Evolutionary conservation across 2,329 filamentous ascomycete species (phyloP), one percentile per base, ranked within the genome.

Genomic region (Curvularia eragrostidis): DNA sequence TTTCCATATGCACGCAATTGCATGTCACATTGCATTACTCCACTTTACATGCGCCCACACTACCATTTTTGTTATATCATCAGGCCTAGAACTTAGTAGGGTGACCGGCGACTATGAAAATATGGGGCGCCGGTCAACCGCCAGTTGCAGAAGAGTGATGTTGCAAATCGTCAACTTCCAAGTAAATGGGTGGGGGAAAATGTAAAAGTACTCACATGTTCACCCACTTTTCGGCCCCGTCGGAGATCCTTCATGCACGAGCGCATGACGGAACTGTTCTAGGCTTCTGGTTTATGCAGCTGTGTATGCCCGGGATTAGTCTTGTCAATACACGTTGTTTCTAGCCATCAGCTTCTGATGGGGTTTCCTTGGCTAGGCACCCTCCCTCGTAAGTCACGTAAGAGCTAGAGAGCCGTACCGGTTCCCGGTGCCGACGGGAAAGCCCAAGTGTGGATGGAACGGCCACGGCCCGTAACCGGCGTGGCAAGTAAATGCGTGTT

Each of bases 381-480:
- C 47, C n/a, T 36, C n/a, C 15, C 24, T 49, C n/a, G 13, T 7
- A 26, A 36, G 19, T 24, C 46, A 48, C 19, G 43, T 48, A 54
- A 48, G 54, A 52, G 34, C 49, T 52, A 52, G 49, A 52, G 52
- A 52, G 49, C 43, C 46, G 52, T 61, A 53, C 41, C 58, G 54
- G 47, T 34, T 23, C 18, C 56, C 59, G 62, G 51, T 48, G 51
- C 56, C 50, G 58, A 54, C 63, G 61, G 58, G 55, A 57, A 7
- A 39, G 49, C 54, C 52, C 51, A 59, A 54, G 57, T 52, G 59
- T 56, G 39, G 46, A 19, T 56, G n/a, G 23, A 63, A 50, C 63
- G 60, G 64, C 56, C 55, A 42, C 65, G 65, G 63, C 62, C 65
- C 63, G 65, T 54, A 26, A 54, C 54, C 59, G 64, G 63, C 61